Percentiles rank a stretch among this genome's conserved stretches.
These are phyloP conservation scores for Calycina herbarum DNA, from an alignment of 2,329 filamentous ascomycete species.

Conservation along the genomic window DNA sequence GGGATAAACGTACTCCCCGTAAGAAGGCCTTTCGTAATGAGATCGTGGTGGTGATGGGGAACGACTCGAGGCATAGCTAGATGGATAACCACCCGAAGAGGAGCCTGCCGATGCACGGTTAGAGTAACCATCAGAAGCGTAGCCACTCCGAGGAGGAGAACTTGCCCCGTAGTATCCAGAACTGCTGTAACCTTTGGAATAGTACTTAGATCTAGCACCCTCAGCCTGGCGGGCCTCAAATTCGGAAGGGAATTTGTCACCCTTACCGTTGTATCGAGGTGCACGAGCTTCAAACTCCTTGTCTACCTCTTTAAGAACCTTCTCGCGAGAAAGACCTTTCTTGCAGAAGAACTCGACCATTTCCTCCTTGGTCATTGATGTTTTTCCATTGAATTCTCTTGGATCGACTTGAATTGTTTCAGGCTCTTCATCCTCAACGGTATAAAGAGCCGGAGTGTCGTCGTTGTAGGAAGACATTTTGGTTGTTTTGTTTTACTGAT, in stretches of 20 bases:
- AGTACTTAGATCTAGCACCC: not conserved
- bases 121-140: not conserved
- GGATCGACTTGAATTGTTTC: not conserved
- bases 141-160: not conserved
- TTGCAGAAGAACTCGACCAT: not conserved
- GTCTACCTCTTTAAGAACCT: not conserved
- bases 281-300: conserved; percentile 1
- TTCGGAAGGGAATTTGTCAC: not conserved
- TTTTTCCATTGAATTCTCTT: conserved; percentile 19
- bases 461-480: not conserved
- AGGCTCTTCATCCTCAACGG: not conserved
- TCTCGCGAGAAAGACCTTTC: not conserved
- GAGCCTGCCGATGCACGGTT: not conserved
- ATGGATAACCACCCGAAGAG: not conserved
- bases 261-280: not conserved
- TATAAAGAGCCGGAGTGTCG: not conserved
- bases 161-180: not conserved
- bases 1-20: not conserved
- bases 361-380: not conserved
- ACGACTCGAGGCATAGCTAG: not conserved
- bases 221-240: not conserved
- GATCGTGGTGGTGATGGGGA: not conserved
- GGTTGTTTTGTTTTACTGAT: not conserved
- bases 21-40: not conserved
- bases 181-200: not conserved